Evolutionary conservation across 345 rosid genomes (phyloP).

Genomic region (Cardiospermum halicacabum): DNA sequence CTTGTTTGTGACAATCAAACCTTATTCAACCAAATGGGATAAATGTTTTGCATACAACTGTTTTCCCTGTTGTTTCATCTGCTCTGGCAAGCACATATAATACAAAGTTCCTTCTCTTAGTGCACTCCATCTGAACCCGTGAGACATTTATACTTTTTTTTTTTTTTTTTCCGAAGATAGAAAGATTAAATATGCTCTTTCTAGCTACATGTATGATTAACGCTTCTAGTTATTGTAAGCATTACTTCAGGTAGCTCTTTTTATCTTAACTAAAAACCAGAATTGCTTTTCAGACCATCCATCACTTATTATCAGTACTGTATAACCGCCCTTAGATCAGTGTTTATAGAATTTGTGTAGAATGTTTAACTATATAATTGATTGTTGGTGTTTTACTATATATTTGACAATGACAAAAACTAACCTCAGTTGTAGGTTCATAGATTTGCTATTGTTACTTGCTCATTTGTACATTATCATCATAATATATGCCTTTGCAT

Average conservation of each 20-base stretch:
- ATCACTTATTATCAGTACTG: neutral
- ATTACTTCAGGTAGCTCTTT: neutral
- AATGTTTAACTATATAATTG: neutral
- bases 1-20: neutral
- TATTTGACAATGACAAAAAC: neutral
- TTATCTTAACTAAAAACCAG: slow-evolving; percentile 1
- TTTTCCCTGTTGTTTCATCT: neutral
- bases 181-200: neutral
- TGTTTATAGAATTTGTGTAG: neutral
- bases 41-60: neutral
- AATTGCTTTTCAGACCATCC: neutral
- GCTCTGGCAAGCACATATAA: neutral
- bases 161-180: neutral
- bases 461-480: neutral
- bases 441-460: neutral
- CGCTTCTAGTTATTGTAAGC: neutral
- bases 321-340: neutral
- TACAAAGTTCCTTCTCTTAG: neutral
- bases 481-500: neutral
- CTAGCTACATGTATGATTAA: neutral
- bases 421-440: neutral
- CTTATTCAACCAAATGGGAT: neutral
- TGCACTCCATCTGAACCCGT: neutral
- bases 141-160: neutral
- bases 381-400: neutral